Conservation (phyloP, 2,329 filamentous ascomycete genomes). For the Cephalotrichum gorgonifer region DNA sequence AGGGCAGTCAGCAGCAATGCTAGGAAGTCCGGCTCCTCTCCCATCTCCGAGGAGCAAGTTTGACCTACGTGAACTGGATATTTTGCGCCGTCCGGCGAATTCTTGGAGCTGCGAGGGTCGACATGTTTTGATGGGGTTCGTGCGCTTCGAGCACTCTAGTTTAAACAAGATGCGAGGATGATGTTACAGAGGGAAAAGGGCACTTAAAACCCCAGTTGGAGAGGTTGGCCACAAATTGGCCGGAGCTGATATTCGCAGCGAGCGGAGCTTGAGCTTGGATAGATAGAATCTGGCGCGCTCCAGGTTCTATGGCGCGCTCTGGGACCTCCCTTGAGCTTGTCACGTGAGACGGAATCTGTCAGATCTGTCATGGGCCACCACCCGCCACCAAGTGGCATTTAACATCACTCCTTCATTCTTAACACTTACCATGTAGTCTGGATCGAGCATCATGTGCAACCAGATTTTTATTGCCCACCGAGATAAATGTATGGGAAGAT, state of each 20-base stretch:
- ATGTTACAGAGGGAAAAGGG: neutral
- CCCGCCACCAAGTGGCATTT: neutral
- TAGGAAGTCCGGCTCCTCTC: too few relatives aligned
- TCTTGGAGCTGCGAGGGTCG: conserved; percentile 22
- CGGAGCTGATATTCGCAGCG: neutral
- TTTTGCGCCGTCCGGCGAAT: conserved; percentile 38
- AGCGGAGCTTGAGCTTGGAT: neutral
- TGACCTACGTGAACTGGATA: conserved; percentile 34
- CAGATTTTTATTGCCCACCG: too few relatives aligned
- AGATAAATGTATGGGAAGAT: too few relatives aligned
- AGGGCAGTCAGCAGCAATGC: neutral
- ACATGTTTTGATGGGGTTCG: conserved; percentile 16
- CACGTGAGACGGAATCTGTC: neutral
- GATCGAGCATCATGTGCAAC: too few relatives aligned
- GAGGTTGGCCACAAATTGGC: neutral
- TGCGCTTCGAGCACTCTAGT: neutral
- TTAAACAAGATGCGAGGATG: neutral
- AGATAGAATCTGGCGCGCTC: neutral
- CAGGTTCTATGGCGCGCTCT: neutral
- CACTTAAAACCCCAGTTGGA: neutral
- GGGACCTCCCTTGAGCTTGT: too few relatives aligned
- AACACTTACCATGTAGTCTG: too few relatives aligned
- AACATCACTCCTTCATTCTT: neutral
- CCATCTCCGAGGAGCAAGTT: neutral
- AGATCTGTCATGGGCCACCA: neutral